Evolutionary conservation across 2,329 filamentous ascomycete species (phyloP).

Genomic region (Penicillium aurantiogriseum): DNA sequence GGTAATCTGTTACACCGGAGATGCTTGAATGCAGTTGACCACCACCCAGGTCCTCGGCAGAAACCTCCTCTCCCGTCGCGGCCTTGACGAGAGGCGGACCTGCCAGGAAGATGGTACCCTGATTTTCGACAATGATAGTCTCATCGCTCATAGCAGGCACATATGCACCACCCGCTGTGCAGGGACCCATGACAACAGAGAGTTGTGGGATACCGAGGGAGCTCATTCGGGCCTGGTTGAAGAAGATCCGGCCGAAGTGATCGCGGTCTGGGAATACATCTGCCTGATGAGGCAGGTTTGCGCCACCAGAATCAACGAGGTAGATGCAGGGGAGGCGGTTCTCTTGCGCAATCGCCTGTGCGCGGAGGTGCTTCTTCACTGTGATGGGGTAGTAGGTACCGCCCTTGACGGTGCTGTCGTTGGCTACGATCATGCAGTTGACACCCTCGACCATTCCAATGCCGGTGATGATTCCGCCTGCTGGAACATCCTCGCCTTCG

Average conservation of each 20-base stretch:
- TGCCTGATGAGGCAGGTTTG: conserved; percentile 90
- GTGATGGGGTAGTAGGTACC: conserved; percentile 97
- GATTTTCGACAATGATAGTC: conserved; percentile 90
- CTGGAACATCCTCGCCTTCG: conserved; percentile 79
- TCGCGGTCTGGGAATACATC: conserved; percentile 94
- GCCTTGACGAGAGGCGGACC: conserved; percentile 94
- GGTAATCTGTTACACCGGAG: conserved; percentile 91
- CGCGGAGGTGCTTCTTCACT: conserved; percentile 93
- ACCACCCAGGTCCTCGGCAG: conserved; percentile 85
- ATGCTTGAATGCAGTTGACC: conserved; percentile 86
- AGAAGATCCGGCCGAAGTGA: conserved; percentile 97
- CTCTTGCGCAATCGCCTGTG: conserved; percentile 85
- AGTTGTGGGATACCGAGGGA: conserved; percentile 86
- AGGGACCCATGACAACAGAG: conserved; percentile 94
- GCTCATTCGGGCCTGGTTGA: conserved; percentile 94
- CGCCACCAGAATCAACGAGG: conserved; percentile 91
- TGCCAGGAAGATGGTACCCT: conserved; percentile 96
- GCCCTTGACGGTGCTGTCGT: conserved; percentile 96
- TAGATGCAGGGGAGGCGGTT: conserved; percentile 86
- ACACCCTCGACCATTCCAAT: conserved; percentile 88
- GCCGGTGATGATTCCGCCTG: conserved; percentile 88
- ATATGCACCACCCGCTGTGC: conserved; percentile 92
- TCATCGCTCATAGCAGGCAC: conserved; percentile 97
- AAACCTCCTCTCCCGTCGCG: conserved; percentile 89
- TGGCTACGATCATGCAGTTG: conserved; percentile 88